Conservation (phyloP, 345 rosid genomes). For the Aegle marmelos region DNA sequence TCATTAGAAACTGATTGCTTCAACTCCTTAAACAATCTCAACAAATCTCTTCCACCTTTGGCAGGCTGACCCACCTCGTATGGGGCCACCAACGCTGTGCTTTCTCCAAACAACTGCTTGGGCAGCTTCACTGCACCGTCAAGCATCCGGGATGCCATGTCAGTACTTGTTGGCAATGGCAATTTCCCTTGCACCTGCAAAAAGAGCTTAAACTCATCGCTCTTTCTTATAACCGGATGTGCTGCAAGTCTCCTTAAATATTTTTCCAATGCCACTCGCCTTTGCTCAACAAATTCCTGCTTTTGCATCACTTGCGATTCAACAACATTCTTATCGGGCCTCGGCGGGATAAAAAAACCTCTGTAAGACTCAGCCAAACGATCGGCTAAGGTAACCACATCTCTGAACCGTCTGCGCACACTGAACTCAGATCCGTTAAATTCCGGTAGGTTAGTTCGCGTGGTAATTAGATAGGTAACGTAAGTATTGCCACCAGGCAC, state of each 20-base stretch:
- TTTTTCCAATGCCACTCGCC: conserved; percentile 84
- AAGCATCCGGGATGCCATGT: conserved; percentile 91
- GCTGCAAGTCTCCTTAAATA: conserved; percentile 64
- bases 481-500: conserved; percentile 76
- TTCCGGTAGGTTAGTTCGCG: conserved; percentile 77
- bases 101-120: conserved; percentile 81
- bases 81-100: conserved; percentile 45
- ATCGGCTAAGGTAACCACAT: conserved; percentile 80
- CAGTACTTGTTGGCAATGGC: conserved; percentile 59
- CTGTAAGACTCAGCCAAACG: conserved; percentile 76
- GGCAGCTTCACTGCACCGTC: conserved; percentile 89
- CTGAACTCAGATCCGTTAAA: conserved; percentile 62
- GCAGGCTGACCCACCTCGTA: conserved; percentile 89
- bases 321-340: conserved; percentile 93
- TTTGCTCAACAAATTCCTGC: conserved; percentile 94
- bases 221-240: conserved; percentile 74
- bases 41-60: conserved; percentile 80
- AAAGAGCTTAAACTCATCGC: conserved; percentile 81
- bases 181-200: conserved; percentile 80
- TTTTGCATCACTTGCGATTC: conserved; percentile 98
- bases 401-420: conserved; percentile 79
- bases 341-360: conserved; percentile 81
- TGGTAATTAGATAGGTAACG: conserved; percentile 72
- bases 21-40: conserved; percentile 89
- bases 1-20: conserved; percentile 84